These are phyloP conservation scores for Lasiosphaeriaceae sp. DNA, from an alignment of 495 filamentous ascomycete species.

Conservation along the genomic window DNA sequence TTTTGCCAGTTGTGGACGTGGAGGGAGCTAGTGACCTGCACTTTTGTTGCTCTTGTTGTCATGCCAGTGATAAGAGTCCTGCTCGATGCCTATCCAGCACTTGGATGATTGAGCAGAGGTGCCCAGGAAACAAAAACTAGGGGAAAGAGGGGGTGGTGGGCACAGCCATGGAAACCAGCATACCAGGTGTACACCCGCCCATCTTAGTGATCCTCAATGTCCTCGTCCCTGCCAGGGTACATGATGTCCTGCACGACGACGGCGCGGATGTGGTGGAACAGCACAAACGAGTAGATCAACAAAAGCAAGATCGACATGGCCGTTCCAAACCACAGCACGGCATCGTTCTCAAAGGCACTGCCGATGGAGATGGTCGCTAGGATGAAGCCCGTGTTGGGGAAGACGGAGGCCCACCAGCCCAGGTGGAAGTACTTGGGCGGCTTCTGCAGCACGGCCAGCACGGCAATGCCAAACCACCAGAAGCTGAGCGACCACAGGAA, in stretches of 20 bases:
- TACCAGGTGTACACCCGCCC: too few relatives aligned
- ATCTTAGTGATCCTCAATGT: conserved; percentile 36
- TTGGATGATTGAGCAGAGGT: too few relatives aligned
- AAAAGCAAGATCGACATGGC: conserved; percentile 54
- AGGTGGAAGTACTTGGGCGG: conserved; percentile 52
- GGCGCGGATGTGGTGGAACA: conserved; percentile 50
- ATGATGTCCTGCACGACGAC: conserved; percentile 53
- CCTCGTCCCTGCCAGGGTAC: conserved; percentile 62
- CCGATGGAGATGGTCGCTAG: conserved; percentile 49
- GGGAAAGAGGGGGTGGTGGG: too few relatives aligned
- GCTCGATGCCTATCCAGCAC: too few relatives aligned
- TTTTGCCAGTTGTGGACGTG: too few relatives aligned
- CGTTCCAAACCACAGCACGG: conserved; percentile 43
- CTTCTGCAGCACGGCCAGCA: conserved; percentile 49
- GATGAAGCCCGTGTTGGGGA: conserved; percentile 58
- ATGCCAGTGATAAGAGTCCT: too few relatives aligned
- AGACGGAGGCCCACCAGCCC: conserved; percentile 56
- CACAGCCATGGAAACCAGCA: too few relatives aligned
- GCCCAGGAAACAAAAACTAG: too few relatives aligned
- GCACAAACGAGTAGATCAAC: conserved; percentile 54
- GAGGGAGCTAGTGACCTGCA: too few relatives aligned
- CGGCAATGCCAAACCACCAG: conserved; percentile 69
- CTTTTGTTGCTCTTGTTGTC: too few relatives aligned
- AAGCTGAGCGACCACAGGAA: conserved; percentile 73
- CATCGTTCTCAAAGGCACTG: conserved; percentile 37